Conservation (phyloP, 2,329 filamentous ascomycete genomes). For the Pseudogymnoascus sp. region DNA sequence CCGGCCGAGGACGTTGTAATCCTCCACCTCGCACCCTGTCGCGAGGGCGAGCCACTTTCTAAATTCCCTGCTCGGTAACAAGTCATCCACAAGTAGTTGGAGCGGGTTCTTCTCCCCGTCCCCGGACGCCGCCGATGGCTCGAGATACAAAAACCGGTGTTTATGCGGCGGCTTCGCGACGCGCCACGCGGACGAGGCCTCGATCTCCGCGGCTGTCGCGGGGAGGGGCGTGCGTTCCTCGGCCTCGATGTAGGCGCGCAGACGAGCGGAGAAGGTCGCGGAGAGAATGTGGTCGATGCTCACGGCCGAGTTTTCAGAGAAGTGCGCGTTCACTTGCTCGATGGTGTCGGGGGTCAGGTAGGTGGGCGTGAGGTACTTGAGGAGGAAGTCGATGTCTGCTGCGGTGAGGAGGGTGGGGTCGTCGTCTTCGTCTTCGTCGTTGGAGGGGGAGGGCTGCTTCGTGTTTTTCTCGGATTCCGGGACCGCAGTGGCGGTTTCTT, state of each 20-base stretch:
- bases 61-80: conserved; percentile 80
- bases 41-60: conserved; percentile 80
- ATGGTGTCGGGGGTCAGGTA: conserved; percentile 90
- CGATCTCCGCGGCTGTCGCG: conserved; percentile 44
- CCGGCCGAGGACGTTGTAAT: conserved; percentile 69
- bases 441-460: not conserved
- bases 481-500: conserved; percentile 44
- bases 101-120: conserved; percentile 44
- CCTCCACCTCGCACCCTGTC: conserved; percentile 65
- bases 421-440: conserved; percentile 30
- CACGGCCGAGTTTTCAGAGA: conserved; percentile 75
- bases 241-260: conserved; percentile 62
- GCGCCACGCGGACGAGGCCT: conserved; percentile 52
- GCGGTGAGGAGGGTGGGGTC: too few relatives aligned
- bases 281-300: conserved; percentile 71
- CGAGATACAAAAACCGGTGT: conserved; percentile 80
- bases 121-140: conserved; percentile 36
- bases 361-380: conserved; percentile 80
- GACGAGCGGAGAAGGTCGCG: conserved; percentile 62
- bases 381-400: conserved; percentile 76
- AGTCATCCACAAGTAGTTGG: conserved; percentile 67
- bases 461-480: too few relatives aligned
- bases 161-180: conserved; percentile 89
- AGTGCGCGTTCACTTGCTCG: conserved; percentile 69
- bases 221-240: conserved; percentile 46